These are phyloP conservation scores for Bruguiera hainesii DNA, from an alignment of 441 rosid genomes.

Conservation along the genomic window DNA sequence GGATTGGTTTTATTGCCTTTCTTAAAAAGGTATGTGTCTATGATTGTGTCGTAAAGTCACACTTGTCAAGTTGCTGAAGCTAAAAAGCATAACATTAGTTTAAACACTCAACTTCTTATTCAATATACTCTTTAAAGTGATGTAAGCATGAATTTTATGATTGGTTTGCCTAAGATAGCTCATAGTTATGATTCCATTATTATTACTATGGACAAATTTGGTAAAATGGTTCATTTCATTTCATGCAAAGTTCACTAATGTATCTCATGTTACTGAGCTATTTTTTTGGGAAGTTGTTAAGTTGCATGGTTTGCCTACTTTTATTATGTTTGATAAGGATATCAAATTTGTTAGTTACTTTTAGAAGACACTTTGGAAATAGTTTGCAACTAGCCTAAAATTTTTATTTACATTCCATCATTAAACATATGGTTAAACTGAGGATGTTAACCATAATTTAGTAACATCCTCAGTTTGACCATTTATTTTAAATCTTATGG, in stretches of 20 bases:
- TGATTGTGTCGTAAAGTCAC: too few species aligned
- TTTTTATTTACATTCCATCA: not conserved
- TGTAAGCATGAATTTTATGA: too few species aligned
- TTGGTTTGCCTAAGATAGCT: not conserved
- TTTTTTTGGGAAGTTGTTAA: not conserved
- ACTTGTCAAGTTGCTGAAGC: too few species aligned
- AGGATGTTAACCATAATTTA: too few species aligned
- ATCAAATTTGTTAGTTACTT: not conserved
- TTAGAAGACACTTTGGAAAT: not conserved
- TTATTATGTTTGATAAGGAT: not conserved
- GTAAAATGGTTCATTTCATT: not conserved
- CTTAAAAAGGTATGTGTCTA: too few species aligned
- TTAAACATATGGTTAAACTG: too few species aligned
- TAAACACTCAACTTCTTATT: too few species aligned
- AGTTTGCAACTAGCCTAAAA: not conserved
- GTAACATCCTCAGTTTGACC: too few species aligned
- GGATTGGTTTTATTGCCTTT: too few species aligned
- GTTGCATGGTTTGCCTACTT: not conserved
- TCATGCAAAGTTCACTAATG: not conserved
- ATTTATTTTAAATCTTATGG: too few species aligned
- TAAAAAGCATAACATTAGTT: too few species aligned
- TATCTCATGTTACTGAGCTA: not conserved
- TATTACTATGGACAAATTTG: not conserved
- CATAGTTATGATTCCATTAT: not conserved
- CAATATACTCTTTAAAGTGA: too few species aligned